These are phyloP conservation scores for Dictyophora rubrovolvata DNA, from an alignment of 768 basidiomycete species.

Conservation along the genomic window DNA sequence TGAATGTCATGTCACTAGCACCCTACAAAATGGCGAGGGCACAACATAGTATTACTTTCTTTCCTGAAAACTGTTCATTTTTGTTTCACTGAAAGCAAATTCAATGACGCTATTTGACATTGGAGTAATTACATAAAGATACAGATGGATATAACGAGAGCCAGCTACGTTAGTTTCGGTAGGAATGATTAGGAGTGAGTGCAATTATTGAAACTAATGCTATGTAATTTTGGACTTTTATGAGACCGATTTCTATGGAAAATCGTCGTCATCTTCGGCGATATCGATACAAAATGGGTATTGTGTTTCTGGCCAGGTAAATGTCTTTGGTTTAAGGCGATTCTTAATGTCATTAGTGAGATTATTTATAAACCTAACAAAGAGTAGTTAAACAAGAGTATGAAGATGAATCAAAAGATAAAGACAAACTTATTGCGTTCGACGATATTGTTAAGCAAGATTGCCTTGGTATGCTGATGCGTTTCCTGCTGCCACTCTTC, in stretches of 20 bases:
- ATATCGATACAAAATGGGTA: slow-evolving; percentile 2
- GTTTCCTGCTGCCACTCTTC: background rate
- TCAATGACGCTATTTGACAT: too few species aligned
- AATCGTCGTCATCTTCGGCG: background rate
- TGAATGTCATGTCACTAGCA: too few species aligned
- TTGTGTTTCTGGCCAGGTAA: slow-evolving; percentile 7
- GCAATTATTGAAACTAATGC: background rate
- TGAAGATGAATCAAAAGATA: background rate
- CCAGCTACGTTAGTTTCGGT: background rate
- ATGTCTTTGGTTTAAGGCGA: background rate
- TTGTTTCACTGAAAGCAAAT: too few species aligned
- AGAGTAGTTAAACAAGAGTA: background rate
- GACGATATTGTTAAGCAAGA: background rate
- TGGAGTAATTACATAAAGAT: background rate
- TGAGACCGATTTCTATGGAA: background rate
- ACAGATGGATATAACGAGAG: background rate
- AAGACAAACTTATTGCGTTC: slow-evolving; percentile 8
- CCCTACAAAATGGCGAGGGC: too few species aligned
- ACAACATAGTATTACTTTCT: too few species aligned
- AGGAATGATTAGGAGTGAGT: background rate
- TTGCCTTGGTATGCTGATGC: background rate
- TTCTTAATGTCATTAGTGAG: slow-evolving; percentile 5
- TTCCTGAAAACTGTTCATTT: too few species aligned
- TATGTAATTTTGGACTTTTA: too few species aligned
- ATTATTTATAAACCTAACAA: background rate